phyloP scores from a whole-genome alignment of 441 rosid genomes.

The Capsella rubella region DNA sequence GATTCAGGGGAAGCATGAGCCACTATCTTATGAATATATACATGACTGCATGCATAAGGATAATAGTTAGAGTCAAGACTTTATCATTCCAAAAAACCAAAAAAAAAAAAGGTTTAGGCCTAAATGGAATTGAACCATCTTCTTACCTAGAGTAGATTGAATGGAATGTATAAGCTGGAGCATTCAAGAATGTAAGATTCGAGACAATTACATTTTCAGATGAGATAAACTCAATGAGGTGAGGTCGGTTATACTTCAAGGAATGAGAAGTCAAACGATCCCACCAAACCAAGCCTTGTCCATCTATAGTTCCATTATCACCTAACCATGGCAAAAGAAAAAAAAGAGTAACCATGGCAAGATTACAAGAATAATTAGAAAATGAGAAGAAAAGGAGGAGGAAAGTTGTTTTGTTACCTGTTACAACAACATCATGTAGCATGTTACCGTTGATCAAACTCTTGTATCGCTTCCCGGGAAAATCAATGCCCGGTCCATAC shows the following conservation, averaged over 20 bases:
- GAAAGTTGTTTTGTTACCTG: slow-evolving; percentile 36
- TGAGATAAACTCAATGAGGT: slow-evolving; percentile 42
- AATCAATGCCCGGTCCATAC: slow-evolving; percentile 46
- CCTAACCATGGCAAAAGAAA: slow-evolving; percentile 20
- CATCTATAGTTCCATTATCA: slow-evolving; percentile 50
- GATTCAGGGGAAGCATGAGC: slow-evolving; percentile 38
- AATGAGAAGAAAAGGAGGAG: neutral
- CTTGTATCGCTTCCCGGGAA: slow-evolving; percentile 42
- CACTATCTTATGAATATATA: slow-evolving; percentile 37
- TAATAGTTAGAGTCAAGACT: neutral
- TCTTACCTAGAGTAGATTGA: slow-evolving; percentile 46
- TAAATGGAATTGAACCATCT: neutral
- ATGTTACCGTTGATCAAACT: slow-evolving; percentile 47
- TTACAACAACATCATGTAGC: slow-evolving; percentile 44
- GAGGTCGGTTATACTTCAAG: slow-evolving; percentile 43
- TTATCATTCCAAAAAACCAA: neutral
- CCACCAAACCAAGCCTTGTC: slow-evolving; percentile 51
- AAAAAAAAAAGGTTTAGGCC: neutral
- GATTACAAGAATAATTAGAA: neutral
- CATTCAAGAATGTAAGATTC: slow-evolving; percentile 46
- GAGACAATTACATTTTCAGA: slow-evolving; percentile 42
- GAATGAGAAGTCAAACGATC: slow-evolving; percentile 41
- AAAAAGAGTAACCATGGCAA: neutral
- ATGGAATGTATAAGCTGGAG: slow-evolving; percentile 42
- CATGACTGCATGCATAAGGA: slow-evolving; percentile 39